phyloP scores from a whole-genome alignment of 129 eudicot species.

The Artemisia tridentata region DNA sequence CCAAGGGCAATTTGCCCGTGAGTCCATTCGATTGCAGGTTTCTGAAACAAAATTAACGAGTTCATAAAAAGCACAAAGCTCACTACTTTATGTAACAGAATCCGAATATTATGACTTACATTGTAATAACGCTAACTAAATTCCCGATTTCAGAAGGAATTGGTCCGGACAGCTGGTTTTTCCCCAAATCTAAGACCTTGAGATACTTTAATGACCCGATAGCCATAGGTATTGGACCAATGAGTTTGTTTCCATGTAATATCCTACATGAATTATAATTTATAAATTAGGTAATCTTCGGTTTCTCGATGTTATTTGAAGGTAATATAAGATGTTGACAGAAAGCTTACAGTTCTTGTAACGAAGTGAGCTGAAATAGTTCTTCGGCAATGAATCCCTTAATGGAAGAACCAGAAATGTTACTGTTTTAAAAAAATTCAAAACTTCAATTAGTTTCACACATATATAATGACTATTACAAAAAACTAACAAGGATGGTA shows the following conservation, averaged over 20 bases:
- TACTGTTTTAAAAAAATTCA: constrained; percentile 48
- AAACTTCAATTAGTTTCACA: constrained; percentile 26
- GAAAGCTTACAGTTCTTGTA: constrained; percentile 76
- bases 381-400: constrained; percentile 84
- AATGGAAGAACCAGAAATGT: constrained; percentile 74
- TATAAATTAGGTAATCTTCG: background rate
- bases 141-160: constrained; percentile 84
- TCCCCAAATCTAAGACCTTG: constrained; percentile 78
- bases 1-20: constrained; percentile 66
- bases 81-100: no score
- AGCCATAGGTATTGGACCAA: constrained; percentile 86
- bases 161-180: constrained; percentile 75
- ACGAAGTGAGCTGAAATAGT: constrained; percentile 53
- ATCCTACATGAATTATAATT: constrained; percentile 40
- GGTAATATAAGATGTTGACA: constrained; percentile 5
- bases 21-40: constrained; percentile 87
- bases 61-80: constrained; percentile 3
- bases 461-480: background rate
- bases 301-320: background rate
- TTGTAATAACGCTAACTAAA: constrained; percentile 45
- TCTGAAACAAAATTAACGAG: constrained; percentile 37
- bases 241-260: constrained; percentile 70
- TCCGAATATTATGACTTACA: constrained; percentile 44
- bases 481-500: background rate
- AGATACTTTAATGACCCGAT: constrained; percentile 72